Conservation (phyloP, 2,329 filamentous ascomycete species). For the Alternaria burnsii region DNA sequence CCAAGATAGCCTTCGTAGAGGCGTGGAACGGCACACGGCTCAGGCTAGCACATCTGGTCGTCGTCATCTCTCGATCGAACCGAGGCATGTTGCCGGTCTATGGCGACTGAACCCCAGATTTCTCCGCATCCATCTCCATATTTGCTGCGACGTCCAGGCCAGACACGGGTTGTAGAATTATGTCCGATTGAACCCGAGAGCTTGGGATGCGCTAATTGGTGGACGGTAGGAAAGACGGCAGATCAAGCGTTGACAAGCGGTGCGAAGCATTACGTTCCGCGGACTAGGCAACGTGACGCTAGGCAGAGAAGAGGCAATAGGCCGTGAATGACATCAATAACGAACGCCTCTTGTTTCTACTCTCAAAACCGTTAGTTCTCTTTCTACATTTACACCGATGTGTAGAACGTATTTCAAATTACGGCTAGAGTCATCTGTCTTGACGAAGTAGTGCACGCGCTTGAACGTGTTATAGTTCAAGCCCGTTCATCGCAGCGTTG, state of each 20-base stretch:
- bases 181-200: background rate
- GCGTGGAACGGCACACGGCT: background rate
- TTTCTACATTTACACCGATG: background rate
- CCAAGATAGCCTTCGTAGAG: background rate
- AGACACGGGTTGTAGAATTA: background rate
- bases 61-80: slow-evolving; percentile 14
- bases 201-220: background rate
- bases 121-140: slow-evolving; percentile 5
- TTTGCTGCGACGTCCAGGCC: background rate
- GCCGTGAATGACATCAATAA: background rate
- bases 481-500: background rate
- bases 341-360: background rate
- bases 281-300: slow-evolving; percentile 3
- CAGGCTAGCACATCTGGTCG: background rate
- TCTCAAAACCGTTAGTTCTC: background rate
- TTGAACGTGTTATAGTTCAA: background rate
- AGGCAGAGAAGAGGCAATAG: background rate
- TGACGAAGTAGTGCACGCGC: background rate
- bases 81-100: slow-evolving; percentile 12
- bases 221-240: background rate
- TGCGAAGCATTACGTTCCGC: slow-evolving; percentile 6
- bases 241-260: slow-evolving; percentile 2
- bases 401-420: background rate
- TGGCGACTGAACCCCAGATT: slow-evolving; percentile 5
- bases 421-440: background rate